phyloP scores from a whole-genome alignment of 148 eudicot genomes.

The Diospyros kaki region DNA sequence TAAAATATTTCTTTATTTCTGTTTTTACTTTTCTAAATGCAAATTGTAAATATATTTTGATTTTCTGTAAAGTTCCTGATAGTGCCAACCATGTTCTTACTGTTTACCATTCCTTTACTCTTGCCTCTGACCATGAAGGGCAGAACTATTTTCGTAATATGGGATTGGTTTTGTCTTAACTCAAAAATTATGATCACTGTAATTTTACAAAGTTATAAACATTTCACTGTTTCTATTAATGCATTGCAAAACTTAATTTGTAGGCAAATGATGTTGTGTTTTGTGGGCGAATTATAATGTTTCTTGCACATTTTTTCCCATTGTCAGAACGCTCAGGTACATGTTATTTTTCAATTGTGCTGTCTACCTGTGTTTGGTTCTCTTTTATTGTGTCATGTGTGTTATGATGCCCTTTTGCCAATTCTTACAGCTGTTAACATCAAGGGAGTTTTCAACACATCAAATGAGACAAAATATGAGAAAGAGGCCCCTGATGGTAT shows the following conservation, averaged over 20 bases:
- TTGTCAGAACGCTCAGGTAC: constrained; percentile 97
- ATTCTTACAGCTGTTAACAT: constrained; percentile 85
- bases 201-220: background rate
- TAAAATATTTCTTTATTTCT: too few relatives aligned
- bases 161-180: background rate
- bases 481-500: constrained; percentile 86
- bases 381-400: background rate
- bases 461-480: constrained; percentile 91
- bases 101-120: too few relatives aligned
- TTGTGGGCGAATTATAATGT: constrained; percentile 97
- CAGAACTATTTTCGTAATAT: too few relatives aligned
- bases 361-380: background rate
- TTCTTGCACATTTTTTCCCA: constrained; percentile 98
- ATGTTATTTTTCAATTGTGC: background rate
- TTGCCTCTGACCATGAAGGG: too few relatives aligned
- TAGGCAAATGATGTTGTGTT: constrained; percentile 99
- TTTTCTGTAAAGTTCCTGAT: too few relatives aligned
- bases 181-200: background rate
- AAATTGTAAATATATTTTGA: too few relatives aligned
- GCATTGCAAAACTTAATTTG: constrained; percentile 12
- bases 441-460: constrained; percentile 98
- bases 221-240: constrained; percentile 11
- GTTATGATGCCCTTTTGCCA: constrained; percentile 6
- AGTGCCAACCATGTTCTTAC: too few relatives aligned
- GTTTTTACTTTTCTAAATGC: too few relatives aligned